These are phyloP conservation scores for Aureobasidium sp. DNA, from an alignment of 2,329 filamentous ascomycete genomes.

Conservation along the genomic window DNA sequence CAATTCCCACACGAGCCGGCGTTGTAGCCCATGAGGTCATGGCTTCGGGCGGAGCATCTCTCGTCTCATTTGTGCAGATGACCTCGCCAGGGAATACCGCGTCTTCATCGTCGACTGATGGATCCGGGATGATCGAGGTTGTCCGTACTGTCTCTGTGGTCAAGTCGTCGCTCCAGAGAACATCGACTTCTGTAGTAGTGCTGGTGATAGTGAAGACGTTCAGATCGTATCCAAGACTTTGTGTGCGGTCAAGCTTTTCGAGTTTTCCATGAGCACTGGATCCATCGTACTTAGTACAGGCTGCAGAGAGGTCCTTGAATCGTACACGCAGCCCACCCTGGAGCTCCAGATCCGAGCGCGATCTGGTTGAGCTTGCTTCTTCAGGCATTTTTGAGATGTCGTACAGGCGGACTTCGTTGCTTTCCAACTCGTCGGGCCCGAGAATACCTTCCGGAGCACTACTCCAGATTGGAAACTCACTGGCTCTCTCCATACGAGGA, in stretches of 20 bases:
- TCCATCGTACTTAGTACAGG: conserved; percentile 46
- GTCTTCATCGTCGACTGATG: conserved; percentile 49
- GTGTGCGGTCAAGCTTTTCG: conserved; percentile 38
- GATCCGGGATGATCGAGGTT: conserved; percentile 43
- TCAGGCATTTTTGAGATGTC: conserved; percentile 27
- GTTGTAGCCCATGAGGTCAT: conserved; percentile 28
- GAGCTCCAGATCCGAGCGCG: conserved; percentile 26
- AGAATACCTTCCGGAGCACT: conserved; percentile 19
- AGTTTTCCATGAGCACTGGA: conserved; percentile 35
- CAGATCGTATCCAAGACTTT: conserved; percentile 50
- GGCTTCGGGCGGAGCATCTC: background rate
- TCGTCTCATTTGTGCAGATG: conserved; percentile 40
- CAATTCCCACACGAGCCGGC: conserved; percentile 48
- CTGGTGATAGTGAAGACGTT: conserved; percentile 50
- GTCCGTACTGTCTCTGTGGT: conserved; percentile 42
- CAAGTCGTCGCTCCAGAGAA: conserved; percentile 53
- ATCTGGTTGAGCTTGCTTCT: background rate
- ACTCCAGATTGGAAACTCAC: background rate
- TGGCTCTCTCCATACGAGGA: background rate
- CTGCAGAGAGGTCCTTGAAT: conserved; percentile 48
- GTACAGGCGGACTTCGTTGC: conserved; percentile 37
- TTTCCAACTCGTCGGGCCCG: conserved; percentile 36
- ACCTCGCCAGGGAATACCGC: conserved; percentile 52
- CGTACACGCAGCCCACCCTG: conserved; percentile 36
- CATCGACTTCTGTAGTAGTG: conserved; percentile 43